phyloP scores from a whole-genome alignment of 1,284 basidiomycete species.

The Rhodotorula mucilaginosa region DNA sequence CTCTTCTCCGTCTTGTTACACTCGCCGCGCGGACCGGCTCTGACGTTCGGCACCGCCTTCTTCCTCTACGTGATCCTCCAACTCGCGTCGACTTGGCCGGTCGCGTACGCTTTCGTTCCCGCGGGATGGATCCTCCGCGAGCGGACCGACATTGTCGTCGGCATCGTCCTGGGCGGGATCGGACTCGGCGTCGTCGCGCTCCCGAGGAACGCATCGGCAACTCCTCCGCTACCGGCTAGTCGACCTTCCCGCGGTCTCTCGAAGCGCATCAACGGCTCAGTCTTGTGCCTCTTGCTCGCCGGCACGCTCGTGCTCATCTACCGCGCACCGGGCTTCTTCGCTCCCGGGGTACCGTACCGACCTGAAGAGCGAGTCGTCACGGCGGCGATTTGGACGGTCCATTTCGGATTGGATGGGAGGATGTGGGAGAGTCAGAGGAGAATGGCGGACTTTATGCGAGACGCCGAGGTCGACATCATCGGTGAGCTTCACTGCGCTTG shows the following conservation, averaged over 20 bases:
- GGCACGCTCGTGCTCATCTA: conserved; percentile 29
- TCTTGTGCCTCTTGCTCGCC: conserved; percentile 33
- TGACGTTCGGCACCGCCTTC: conserved; percentile 60
- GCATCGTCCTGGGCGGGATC: conserved; percentile 47
- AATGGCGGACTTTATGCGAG: conserved; percentile 66
- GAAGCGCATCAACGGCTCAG: background rate
- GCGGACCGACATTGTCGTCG: conserved; percentile 63
- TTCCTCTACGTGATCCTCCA: conserved; percentile 65
- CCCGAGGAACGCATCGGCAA: conserved; percentile 39
- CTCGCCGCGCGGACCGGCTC: conserved; percentile 47
- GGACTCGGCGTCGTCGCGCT: conserved; percentile 46
- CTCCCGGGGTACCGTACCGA: conserved; percentile 57
- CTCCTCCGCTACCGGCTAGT: background rate
- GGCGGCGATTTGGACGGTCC: conserved; percentile 91
- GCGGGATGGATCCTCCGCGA: conserved; percentile 71
- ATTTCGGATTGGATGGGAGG: conserved; percentile 56
- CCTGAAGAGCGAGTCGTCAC: conserved; percentile 68
- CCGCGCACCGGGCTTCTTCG: background rate
- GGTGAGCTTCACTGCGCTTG: conserved; percentile 29
- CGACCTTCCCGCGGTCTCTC: background rate
- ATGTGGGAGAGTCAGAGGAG: conserved; percentile 75
- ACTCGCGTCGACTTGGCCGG: conserved; percentile 73
- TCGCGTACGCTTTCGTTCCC: conserved; percentile 92
- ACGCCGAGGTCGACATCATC: conserved; percentile 48
- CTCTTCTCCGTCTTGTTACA: conserved; percentile 47